A percentile compares a stretch with the other conserved stretches of the same genome.
These are phyloP conservation scores for Candida schatavii DNA, from an alignment of 805 yeast species.

Conservation along the genomic window DNA sequence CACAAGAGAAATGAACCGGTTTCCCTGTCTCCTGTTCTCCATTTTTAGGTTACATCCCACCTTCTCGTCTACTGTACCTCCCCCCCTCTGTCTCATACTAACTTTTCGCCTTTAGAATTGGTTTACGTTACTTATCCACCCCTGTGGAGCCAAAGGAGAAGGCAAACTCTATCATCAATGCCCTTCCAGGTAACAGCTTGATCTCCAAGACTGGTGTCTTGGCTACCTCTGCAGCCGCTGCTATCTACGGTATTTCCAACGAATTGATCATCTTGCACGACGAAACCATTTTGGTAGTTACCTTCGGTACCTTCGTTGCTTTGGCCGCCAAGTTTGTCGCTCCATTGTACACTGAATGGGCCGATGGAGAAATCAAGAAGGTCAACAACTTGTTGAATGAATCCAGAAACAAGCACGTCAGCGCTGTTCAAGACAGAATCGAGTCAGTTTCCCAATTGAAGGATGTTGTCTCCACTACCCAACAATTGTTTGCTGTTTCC, in stretches of 20 bases:
- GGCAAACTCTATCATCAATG: slow-evolving; percentile 85
- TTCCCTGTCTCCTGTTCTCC: too few species aligned
- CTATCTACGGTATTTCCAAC: slow-evolving; percentile 90
- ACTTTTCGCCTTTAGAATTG: slow-evolving; percentile 40
- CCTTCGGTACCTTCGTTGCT: slow-evolving; percentile 75
- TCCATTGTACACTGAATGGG: slow-evolving; percentile 93
- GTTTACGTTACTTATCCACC: slow-evolving; percentile 63
- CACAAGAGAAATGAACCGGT: too few species aligned
- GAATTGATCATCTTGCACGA: slow-evolving; percentile 91
- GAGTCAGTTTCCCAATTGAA: slow-evolving; percentile 82
- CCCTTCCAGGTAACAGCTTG: slow-evolving; percentile 87
- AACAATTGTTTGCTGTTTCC: slow-evolving; percentile 87
- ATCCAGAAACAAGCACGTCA: slow-evolving; percentile 86
- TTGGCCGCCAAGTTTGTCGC: slow-evolving; percentile 84
- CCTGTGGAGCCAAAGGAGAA: slow-evolving; percentile 85
- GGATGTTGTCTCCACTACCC: slow-evolving; percentile 89
- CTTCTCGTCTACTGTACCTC: too few species aligned
- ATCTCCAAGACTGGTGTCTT: slow-evolving; percentile 91
- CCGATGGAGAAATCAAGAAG: slow-evolving; percentile 78
- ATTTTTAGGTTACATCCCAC: too few species aligned
- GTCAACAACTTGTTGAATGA: slow-evolving; percentile 79
- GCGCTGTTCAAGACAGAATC: slow-evolving; percentile 91
- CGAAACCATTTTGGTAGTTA: slow-evolving; percentile 80
- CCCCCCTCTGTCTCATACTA: slow-evolving; percentile 25
- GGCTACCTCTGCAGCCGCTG: slow-evolving; percentile 93